Percentiles rank a stretch among this genome's conserved stretches.
Conservation (phyloP, 768 basidiomycete genomes). For the Vararia minispora region DNA sequence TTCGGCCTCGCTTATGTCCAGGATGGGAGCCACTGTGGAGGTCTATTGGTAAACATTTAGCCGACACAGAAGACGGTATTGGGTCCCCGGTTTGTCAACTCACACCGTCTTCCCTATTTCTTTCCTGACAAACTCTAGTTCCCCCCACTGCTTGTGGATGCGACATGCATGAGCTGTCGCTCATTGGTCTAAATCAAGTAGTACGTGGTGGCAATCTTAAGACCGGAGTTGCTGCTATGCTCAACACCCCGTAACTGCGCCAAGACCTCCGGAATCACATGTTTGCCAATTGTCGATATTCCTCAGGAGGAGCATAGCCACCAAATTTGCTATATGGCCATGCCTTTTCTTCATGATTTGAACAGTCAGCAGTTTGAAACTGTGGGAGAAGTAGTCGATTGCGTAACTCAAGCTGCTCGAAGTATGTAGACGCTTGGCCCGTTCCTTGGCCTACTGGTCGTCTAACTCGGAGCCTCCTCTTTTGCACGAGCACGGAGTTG, state of each 20-base stretch:
- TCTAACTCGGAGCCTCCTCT: slow-evolving; percentile 14
- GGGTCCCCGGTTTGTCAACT: background rate
- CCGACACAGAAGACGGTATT: background rate
- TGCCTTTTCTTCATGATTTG: slow-evolving; percentile 13
- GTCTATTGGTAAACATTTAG: background rate
- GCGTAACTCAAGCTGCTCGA: slow-evolving; percentile 12
- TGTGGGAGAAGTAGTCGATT: slow-evolving; percentile 14
- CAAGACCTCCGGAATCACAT: slow-evolving; percentile 14
- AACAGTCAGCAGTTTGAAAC: slow-evolving; percentile 10
- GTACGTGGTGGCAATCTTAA: background rate
- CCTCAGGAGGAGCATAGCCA: slow-evolving; percentile 1
- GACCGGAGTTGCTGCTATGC: slow-evolving; percentile 6
- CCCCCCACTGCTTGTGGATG: background rate
- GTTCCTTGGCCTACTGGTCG: background rate
- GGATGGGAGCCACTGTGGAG: background rate
- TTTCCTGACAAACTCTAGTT: background rate
- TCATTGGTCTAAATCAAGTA: slow-evolving; percentile 1
- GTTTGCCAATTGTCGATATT: slow-evolving; percentile 13
- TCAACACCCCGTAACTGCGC: slow-evolving; percentile 6
- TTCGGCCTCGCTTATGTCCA: background rate
- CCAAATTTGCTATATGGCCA: slow-evolving; percentile 10
- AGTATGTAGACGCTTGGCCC: slow-evolving; percentile 3
- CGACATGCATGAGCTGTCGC: background rate
- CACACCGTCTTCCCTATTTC: too few species aligned
- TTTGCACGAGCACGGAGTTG: slow-evolving; percentile 13